A percentile compares a stretch with the other conserved stretches of the same genome.
Conservation (phyloP, 805 yeast genomes). For the Dipodascopsis uninucleata region DNA sequence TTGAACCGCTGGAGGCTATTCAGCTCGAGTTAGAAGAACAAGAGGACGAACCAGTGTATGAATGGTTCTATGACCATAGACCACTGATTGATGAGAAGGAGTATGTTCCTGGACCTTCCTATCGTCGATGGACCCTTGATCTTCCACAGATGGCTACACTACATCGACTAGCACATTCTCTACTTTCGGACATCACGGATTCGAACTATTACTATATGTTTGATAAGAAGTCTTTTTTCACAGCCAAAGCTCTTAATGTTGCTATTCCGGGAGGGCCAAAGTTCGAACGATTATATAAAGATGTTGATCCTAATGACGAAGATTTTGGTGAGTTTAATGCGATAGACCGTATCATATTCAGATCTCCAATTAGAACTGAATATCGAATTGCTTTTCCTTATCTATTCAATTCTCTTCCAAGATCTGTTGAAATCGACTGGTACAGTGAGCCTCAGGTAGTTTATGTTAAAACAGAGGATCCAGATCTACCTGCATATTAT, state of each 20-base stretch:
- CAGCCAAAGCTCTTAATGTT: slow-evolving; percentile 84
- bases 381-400: slow-evolving; percentile 83
- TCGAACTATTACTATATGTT: slow-evolving; percentile 66
- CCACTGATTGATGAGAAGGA: slow-evolving; percentile 61
- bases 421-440: slow-evolving; percentile 57
- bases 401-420: slow-evolving; percentile 72
- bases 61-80: slow-evolving; percentile 77
- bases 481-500: slow-evolving; percentile 52
- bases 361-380: slow-evolving; percentile 75
- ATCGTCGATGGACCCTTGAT: slow-evolving; percentile 65
- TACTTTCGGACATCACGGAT: slow-evolving; percentile 56
- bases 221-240: slow-evolving; percentile 73
- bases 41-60: slow-evolving; percentile 57
- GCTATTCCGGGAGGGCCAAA: slow-evolving; percentile 95
- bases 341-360: slow-evolving; percentile 77
- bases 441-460: slow-evolving; percentile 64
- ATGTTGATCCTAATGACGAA: slow-evolving; percentile 60
- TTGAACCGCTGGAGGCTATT: slow-evolving; percentile 70
- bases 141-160: slow-evolving; percentile 61
- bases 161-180: slow-evolving; percentile 65
- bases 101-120: slow-evolving; percentile 71
- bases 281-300: slow-evolving; percentile 79
- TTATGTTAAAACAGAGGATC: slow-evolving; percentile 45
- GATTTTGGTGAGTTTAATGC: slow-evolving; percentile 90
- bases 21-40: slow-evolving; percentile 59